These are phyloP conservation scores for Diospyros kaki DNA, from an alignment of 148 eudicot genomes.

Conservation along the genomic window DNA sequence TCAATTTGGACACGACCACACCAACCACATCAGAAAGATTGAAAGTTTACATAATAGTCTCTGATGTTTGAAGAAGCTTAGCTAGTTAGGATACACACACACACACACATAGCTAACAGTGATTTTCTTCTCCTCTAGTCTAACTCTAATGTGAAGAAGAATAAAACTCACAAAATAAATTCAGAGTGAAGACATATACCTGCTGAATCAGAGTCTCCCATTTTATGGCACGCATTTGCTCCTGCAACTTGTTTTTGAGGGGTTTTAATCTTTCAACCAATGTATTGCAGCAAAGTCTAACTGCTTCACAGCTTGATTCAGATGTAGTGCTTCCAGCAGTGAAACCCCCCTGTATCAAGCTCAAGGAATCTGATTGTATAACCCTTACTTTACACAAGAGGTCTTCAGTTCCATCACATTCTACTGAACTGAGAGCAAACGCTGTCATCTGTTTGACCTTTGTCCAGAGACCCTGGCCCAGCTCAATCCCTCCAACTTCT, in stretches of 20 bases:
- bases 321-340: conserved; percentile 93
- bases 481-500: conserved; percentile 91
- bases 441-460: conserved; percentile 90
- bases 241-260: conserved; percentile 49
- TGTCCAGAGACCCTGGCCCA: conserved; percentile 96
- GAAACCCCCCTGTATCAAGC: conserved; percentile 84
- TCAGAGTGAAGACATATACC: conserved; percentile 30
- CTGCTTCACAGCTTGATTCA: conserved; percentile 89
- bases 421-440: conserved; percentile 50
- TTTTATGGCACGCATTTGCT: conserved; percentile 39
- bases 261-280: conserved; percentile 69
- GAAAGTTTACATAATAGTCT: not conserved
- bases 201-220: conserved; percentile 60
- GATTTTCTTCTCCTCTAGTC: not conserved
- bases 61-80: not conserved
- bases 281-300: conserved; percentile 65
- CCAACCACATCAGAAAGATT: not conserved
- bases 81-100: not conserved
- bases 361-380: conserved; percentile 73
- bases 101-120: not conserved
- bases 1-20: not conserved
- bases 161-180: not conserved
- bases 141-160: not conserved
- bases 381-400: conserved; percentile 70
- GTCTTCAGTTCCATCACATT: conserved; percentile 54